Conservation (phyloP, 805 yeast species). For the Starmera quercuum region DNA sequence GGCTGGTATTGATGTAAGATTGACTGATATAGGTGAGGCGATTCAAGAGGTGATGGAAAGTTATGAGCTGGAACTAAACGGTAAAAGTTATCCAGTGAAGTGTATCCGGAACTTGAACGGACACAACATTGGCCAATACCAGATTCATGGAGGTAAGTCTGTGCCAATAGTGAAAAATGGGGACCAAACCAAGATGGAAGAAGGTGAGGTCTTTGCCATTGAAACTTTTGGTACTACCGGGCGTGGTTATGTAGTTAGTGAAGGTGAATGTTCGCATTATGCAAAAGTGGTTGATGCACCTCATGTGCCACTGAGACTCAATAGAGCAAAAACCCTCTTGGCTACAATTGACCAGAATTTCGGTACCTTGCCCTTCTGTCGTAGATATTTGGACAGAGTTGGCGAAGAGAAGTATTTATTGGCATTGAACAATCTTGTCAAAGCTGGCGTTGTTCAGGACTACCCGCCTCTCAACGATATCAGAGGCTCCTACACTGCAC, state of each 20-base stretch:
- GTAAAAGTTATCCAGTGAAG: slow-evolving; percentile 77
- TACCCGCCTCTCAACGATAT: slow-evolving; percentile 88
- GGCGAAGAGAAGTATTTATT: slow-evolving; percentile 89
- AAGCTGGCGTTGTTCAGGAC: slow-evolving; percentile 82
- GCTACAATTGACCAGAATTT: slow-evolving; percentile 69
- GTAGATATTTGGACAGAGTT: slow-evolving; percentile 83
- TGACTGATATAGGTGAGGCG: slow-evolving; percentile 93
- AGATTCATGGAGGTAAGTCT: slow-evolving; percentile 90
- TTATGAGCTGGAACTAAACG: slow-evolving; percentile 86
- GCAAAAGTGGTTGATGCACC: slow-evolving; percentile 49
- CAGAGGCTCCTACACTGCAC: slow-evolving; percentile 89
- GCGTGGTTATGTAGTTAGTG: slow-evolving; percentile 74
- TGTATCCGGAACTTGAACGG: slow-evolving; percentile 92
- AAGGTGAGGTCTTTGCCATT: slow-evolving; percentile 95
- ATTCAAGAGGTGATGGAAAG: slow-evolving; percentile 97
- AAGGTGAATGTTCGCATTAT: slow-evolving; percentile 95
- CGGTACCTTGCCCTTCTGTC: slow-evolving; percentile 95
- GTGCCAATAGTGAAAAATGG: slow-evolving; percentile 95
- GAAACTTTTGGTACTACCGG: slow-evolving; percentile 99
- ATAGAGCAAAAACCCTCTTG: slow-evolving; percentile 63
- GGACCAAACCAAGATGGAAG: slow-evolving; percentile 96
- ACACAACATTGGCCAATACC: slow-evolving; percentile 79
- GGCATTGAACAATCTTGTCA: slow-evolving; percentile 80
- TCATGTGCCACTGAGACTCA: slow-evolving; percentile 46
- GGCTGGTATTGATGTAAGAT: slow-evolving; percentile 92